Evolutionary conservation across 2,329 filamentous ascomycete species (phyloP).

Genomic region (Bipolaris victoriae): DNA sequence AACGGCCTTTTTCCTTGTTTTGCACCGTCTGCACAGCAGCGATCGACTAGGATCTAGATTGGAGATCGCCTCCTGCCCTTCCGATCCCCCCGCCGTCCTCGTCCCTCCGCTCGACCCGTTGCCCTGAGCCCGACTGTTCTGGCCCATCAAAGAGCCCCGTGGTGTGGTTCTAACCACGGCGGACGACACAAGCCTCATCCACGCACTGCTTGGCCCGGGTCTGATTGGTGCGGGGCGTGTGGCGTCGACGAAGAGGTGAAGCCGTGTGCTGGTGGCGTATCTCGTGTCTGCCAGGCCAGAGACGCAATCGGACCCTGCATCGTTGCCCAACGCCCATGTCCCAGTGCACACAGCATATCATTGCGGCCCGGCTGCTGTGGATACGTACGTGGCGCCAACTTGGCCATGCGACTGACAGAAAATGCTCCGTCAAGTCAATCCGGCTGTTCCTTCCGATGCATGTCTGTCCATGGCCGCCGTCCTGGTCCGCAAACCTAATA

Average conservation of each 20-base stretch:
- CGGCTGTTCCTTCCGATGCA: not conserved
- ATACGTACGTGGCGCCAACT: not conserved
- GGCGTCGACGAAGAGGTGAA: not conserved
- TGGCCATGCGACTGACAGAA: not conserved
- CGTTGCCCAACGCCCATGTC: conserved; percentile 1
- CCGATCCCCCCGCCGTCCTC: not conserved
- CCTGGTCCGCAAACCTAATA: too few relatives aligned
- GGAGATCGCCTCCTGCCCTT: not conserved
- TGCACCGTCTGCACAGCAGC: not conserved
- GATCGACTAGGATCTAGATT: conserved; percentile 3
- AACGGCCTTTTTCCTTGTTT: not conserved
- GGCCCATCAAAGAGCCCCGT: not conserved
- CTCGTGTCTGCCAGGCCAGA: not conserved
- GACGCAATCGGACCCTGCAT: conserved; percentile 6
- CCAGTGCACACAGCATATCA: not conserved
- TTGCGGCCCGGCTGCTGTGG: conserved; percentile 4
- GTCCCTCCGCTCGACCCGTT: not conserved
- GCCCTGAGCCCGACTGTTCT: not conserved
- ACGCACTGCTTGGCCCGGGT: not conserved
- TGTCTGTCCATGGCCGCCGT: not conserved
- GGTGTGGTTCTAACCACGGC: not conserved
- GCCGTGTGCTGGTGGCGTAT: not conserved
- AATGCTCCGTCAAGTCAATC: not conserved
- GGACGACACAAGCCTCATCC: not conserved
- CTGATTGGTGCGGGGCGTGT: not conserved